Base-by-base conservation (phyloP, 352 stramenopile genomes). In the Globisporangium cederbergense region DNA sequence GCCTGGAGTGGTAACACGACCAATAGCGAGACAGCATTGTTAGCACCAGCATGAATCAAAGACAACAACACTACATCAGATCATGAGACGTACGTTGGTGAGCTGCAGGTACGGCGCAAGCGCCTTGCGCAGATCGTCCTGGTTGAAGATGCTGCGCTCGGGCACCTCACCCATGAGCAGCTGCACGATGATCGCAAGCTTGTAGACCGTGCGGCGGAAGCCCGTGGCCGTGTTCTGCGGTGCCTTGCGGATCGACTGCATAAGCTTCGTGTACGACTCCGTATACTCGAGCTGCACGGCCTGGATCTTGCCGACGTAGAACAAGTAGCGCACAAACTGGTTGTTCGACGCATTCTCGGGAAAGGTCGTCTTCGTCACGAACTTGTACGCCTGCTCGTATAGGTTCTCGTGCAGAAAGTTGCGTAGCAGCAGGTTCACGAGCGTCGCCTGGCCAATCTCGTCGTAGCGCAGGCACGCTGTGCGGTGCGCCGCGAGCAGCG, bases 121-220 rank as follows among this genome's bases (percentile, higher is more conserved):
- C 22, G 97, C 89, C 34, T 75, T 87, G 61, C 83, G 79, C 67
- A 98, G 91, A 40, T 96, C 89, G 51, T 91, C 78, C 62, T 95
- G 79, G 65, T 95, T 90, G 77, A 99, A 99, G 22, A 98, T 86
- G 60, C 84, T 88, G 57, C 96, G 89, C 67, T 99, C 96, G 0
- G 97, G 97, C 40, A 99, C 97, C 70, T 99, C 97, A 53, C 97
- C 97, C 91, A 99, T 98, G 45, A 99, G 86, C 59, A 99, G 75
- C 77, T 99, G 96, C 22, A 99, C 96, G 34, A 99, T 97, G 64
- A 98, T 88, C 28, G 96, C 83, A 25, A 99, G 91, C 65, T 98
- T 98, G 69, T 99, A 92, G n/a, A 98, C 93, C 30, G 91, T 90
- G 60, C 96, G 90, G n/a, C 95, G 89, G 71, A 99, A 99, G 32